phyloP scores from a whole-genome alignment of 1,284 basidiomycete genomes.

The Pseudozyma sp. region DNA sequence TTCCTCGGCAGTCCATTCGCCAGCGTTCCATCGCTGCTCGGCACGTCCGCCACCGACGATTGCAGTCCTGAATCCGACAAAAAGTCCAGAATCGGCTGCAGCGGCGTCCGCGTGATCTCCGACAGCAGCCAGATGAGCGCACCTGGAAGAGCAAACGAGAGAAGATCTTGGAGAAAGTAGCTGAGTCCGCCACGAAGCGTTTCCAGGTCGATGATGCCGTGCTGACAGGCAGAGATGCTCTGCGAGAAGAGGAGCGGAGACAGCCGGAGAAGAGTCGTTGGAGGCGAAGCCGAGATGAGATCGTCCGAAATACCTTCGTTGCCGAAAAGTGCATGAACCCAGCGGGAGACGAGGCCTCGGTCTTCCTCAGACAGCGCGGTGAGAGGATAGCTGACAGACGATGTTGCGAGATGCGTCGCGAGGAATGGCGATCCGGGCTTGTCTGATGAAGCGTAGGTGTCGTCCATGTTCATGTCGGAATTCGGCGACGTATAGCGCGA shows the following conservation, averaged over 20 bases:
- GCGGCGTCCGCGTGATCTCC: slow-evolving; percentile 31
- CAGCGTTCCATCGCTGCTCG: slow-evolving; percentile 26
- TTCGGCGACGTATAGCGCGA: slow-evolving; percentile 6
- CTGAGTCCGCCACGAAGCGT: slow-evolving; percentile 71
- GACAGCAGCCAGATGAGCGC: slow-evolving; percentile 66
- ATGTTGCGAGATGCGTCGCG: slow-evolving; percentile 47
- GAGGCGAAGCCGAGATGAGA: slow-evolving; percentile 70
- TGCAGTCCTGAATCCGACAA: slow-evolving; percentile 18
- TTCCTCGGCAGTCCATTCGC: slow-evolving; percentile 32
- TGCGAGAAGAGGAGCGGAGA: slow-evolving; percentile 72
- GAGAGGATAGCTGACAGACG: slow-evolving; percentile 62
- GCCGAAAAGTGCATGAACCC: slow-evolving; percentile 69
- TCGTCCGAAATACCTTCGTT: slow-evolving; percentile 70
- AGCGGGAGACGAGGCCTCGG: slow-evolving; percentile 63
- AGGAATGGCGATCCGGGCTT: slow-evolving; percentile 31
- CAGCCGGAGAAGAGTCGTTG: slow-evolving; percentile 70
- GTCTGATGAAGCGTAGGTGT: neutral
- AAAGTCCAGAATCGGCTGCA: slow-evolving; percentile 25
- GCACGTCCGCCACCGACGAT: slow-evolving; percentile 22
- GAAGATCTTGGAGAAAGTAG: slow-evolving; percentile 72
- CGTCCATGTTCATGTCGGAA: slow-evolving; percentile 8
- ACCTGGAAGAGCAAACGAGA: slow-evolving; percentile 72
- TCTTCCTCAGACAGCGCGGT: slow-evolving; percentile 65
- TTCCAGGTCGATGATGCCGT: slow-evolving; percentile 71
- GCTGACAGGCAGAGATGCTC: slow-evolving; percentile 70